phyloP scores from a whole-genome alignment of 352 stramenopile species.

The Nothophytophthora sp. region DNA sequence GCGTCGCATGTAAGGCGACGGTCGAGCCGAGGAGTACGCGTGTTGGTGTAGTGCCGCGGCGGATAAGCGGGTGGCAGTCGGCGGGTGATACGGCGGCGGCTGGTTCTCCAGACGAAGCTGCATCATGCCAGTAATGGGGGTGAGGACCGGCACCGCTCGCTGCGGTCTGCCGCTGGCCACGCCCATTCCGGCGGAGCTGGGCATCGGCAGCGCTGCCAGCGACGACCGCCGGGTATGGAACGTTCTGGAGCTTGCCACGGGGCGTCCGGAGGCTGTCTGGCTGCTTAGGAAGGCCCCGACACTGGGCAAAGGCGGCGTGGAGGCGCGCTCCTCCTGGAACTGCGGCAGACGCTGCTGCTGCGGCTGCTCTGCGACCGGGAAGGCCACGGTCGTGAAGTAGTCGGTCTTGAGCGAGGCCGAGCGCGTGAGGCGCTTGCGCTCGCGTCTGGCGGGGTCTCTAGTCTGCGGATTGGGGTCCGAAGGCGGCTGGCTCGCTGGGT shows the following conservation, averaged over 20 bases:
- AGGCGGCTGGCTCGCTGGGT: too few relatives aligned
- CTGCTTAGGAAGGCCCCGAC: slow-evolving; percentile 33
- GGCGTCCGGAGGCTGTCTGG: slow-evolving; percentile 12
- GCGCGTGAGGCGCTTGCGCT: slow-evolving; percentile 70
- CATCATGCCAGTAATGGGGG: slow-evolving; percentile 77
- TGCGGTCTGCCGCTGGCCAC: slow-evolving; percentile 17
- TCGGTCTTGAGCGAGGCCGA: slow-evolving; percentile 77
- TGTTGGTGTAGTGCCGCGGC: slow-evolving; percentile 47
- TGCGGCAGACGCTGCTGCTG: slow-evolving; percentile 31
- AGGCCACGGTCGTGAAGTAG: slow-evolving; percentile 63
- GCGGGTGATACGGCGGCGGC: slow-evolving; percentile 22
- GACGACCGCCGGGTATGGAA: slow-evolving; percentile 50
- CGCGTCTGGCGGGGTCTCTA: slow-evolving; percentile 47
- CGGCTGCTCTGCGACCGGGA: slow-evolving; percentile 31
- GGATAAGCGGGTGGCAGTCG: slow-evolving; percentile 25
- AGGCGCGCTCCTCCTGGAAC: slow-evolving; percentile 27
- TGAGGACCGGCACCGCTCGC: slow-evolving; percentile 41
- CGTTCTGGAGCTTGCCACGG: slow-evolving; percentile 19
- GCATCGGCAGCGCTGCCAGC: slow-evolving; percentile 52
- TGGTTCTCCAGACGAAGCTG: slow-evolving; percentile 60
- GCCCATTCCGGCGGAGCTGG: slow-evolving; percentile 26
- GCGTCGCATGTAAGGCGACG: slow-evolving; percentile 34
- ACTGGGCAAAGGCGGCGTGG: slow-evolving; percentile 38
- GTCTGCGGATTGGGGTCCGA: slow-evolving; percentile 14
- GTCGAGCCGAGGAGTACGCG: slow-evolving; percentile 46